These are phyloP conservation scores for Draba incana DNA, from an alignment of 345 rosid genomes.

Conservation along the genomic window DNA sequence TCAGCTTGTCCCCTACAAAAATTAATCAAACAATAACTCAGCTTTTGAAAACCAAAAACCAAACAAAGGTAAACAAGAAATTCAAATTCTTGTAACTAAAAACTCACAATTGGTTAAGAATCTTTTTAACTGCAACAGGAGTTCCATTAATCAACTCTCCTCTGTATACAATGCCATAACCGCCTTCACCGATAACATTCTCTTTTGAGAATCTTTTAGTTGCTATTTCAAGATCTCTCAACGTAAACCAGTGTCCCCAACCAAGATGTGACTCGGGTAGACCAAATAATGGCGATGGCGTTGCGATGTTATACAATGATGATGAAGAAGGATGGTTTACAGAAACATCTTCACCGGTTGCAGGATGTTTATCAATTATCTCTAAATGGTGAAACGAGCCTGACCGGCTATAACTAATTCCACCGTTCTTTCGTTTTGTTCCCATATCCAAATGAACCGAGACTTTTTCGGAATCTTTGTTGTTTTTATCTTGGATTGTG, in stretches of 20 bases:
- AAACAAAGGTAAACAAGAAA: background rate
- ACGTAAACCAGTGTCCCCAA: conserved; percentile 99
- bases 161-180: conserved; percentile 86
- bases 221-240: conserved; percentile 80
- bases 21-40: conserved; percentile 23
- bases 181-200: conserved; percentile 56
- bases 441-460: conserved; percentile 77
- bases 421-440: conserved; percentile 39
- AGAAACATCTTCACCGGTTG: conserved; percentile 72
- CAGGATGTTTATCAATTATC: conserved; percentile 53
- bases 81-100: background rate
- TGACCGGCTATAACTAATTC: conserved; percentile 54
- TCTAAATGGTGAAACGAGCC: conserved; percentile 64
- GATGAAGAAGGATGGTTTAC: conserved; percentile 52
- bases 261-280: conserved; percentile 88
- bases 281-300: conserved; percentile 81
- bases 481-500: conserved; percentile 26
- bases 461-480: conserved; percentile 47
- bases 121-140: conserved; percentile 90
- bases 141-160: conserved; percentile 73
- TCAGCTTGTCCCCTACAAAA: conserved; percentile 84
- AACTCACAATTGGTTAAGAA: conserved; percentile 82
- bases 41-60: background rate
- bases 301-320: conserved; percentile 70
- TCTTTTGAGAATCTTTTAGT: conserved; percentile 71